phyloP scores from a whole-genome alignment of 1,139 yeast genomes.

The Suhomyces kunorum region DNA sequence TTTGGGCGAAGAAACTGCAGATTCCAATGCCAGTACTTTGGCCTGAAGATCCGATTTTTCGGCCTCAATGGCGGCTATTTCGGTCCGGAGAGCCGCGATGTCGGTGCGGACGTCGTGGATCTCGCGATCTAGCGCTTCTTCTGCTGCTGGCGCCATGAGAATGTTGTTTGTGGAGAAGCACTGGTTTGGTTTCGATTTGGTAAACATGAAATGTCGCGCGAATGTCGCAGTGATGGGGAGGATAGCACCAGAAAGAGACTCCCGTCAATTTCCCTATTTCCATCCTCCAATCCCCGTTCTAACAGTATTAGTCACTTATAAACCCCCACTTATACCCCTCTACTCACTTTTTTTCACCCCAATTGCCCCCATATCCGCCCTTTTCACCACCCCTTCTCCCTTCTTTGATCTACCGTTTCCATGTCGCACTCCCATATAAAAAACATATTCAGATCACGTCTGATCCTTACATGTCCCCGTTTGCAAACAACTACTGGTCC shows the following conservation, averaged over 20 bases:
- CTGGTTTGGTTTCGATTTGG: background rate
- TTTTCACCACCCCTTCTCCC: background rate
- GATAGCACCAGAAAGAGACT: no score
- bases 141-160: no score
- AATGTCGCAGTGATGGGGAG: constrained; percentile 2
- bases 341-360: background rate
- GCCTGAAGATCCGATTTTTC: constrained; percentile 10
- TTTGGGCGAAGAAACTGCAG: constrained; percentile 1
- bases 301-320: no score
- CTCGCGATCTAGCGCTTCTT: constrained; percentile 7
- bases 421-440: constrained; percentile 1
- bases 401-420: constrained; percentile 1
- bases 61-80: constrained; percentile 11
- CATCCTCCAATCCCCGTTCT: no score
- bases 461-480: constrained; percentile 19
- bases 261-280: no score
- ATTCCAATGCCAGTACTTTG: constrained; percentile 11
- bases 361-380: background rate
- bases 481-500: constrained; percentile 45
- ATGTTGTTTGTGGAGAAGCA: no score
- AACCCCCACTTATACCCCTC: background rate
- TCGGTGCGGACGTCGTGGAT: constrained; percentile 15
- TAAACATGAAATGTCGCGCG: constrained; percentile 2
- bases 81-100: constrained; percentile 13
- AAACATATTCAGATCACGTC: background rate